Percentiles rank a stretch among this genome's conserved stretches.
phyloP scores from a whole-genome alignment of 441 rosid genomes.

The Populus hybrid region DNA sequence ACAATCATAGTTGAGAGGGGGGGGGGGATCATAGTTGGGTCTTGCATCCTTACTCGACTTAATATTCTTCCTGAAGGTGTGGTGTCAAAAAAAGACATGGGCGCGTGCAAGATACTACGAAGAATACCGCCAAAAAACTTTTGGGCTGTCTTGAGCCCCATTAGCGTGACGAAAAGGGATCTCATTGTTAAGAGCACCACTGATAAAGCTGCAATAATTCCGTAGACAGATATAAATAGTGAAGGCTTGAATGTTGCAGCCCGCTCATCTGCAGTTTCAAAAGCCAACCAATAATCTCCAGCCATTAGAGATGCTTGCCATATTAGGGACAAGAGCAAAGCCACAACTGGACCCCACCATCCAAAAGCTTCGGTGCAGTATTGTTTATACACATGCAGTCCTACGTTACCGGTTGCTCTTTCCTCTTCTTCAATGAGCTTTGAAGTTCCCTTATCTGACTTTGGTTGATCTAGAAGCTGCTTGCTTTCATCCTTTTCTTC shows the following conservation, averaged over 20 bases:
- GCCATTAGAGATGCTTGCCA: constrained; percentile 92
- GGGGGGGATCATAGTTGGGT: background rate
- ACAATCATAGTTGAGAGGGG: background rate
- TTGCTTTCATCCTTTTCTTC: constrained; percentile 54
- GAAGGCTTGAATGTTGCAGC: constrained; percentile 50
- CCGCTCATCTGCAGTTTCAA: constrained; percentile 65
- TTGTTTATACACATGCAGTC: constrained; percentile 63
- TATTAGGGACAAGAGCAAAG: constrained; percentile 53
- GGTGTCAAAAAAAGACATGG: constrained; percentile 93
- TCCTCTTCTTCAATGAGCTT: constrained; percentile 89
- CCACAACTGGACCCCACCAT: constrained; percentile 80
- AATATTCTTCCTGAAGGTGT: constrained; percentile 95
- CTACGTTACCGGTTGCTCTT: constrained; percentile 73
- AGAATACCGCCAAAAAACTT: constrained; percentile 74
- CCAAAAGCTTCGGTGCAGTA: constrained; percentile 91
- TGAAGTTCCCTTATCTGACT: constrained; percentile 51
- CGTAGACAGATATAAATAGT: constrained; percentile 62
- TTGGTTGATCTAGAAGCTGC: constrained; percentile 40
- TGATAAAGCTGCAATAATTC: constrained; percentile 52
- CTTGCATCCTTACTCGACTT: constrained; percentile 57
- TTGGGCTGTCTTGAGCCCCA: constrained; percentile 90
- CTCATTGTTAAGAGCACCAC: constrained; percentile 50
- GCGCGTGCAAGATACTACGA: constrained; percentile 80
- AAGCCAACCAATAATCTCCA: constrained; percentile 92
- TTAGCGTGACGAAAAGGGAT: constrained; percentile 46